Percentiles rank a stretch among this genome's conserved stretches.
Evolutionary conservation across 164 flowering plant genomes (phyloP).

Genomic region (Tinospora cordifolia): DNA sequence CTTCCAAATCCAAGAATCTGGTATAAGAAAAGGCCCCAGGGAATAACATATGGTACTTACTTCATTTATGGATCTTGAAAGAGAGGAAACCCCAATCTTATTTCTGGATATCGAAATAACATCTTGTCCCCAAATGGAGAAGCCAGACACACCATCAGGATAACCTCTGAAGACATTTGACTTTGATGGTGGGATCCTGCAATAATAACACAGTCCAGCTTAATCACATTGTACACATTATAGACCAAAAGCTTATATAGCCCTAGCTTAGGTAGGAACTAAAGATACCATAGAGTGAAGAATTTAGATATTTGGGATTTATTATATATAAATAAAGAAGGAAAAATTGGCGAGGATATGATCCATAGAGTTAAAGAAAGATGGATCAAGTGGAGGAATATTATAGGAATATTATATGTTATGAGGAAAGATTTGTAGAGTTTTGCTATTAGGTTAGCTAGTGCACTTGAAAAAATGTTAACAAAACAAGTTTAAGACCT

Average conservation of each 20-base stretch:
- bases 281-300: not conserved
- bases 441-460: too few relatives aligned
- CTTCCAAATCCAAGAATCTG: not conserved
- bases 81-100: slow-evolving; percentile 77
- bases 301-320: too few relatives aligned
- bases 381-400: too few relatives aligned
- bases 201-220: slow-evolving; percentile 1
- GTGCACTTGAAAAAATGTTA: too few relatives aligned
- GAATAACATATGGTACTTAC: slow-evolving; percentile 32
- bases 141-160: slow-evolving; percentile 67
- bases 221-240: not conserved
- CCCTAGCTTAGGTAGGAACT: not conserved
- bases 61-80: slow-evolving; percentile 49
- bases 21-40: not conserved
- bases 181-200: slow-evolving; percentile 60
- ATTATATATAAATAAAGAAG: too few relatives aligned
- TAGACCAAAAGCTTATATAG: not conserved
- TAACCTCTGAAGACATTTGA: slow-evolving; percentile 60
- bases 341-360: too few relatives aligned
- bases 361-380: too few relatives aligned
- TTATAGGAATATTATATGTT: too few relatives aligned
- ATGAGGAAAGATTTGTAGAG: too few relatives aligned
- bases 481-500: too few relatives aligned
- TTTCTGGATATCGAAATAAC: slow-evolving; percentile 75
- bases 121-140: slow-evolving; percentile 90